Evolutionary conservation across 2,329 filamentous ascomycete genomes (phyloP).

Genomic region (Beauveria sp.): DNA sequence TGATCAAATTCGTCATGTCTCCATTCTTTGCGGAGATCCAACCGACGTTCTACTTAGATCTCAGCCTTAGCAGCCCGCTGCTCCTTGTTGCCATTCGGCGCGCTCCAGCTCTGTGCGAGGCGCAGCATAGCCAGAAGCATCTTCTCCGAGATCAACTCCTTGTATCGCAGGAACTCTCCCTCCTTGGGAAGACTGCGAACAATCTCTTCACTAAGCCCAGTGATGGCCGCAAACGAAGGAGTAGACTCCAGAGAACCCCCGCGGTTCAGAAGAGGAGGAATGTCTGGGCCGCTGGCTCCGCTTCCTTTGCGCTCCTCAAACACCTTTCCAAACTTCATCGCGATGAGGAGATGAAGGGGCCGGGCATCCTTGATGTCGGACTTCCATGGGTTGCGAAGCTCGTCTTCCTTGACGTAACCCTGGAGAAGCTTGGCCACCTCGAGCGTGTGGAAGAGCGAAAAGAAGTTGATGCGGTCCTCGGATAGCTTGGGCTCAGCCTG

Average conservation of each 20-base stretch:
- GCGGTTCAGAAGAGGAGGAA: neutral
- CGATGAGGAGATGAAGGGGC: neutral
- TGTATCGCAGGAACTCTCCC: neutral
- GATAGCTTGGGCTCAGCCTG: neutral
- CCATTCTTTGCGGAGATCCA: neutral
- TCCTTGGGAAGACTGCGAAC: neutral
- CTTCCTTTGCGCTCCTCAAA: neutral
- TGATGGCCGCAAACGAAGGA: neutral
- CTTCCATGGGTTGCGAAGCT: neutral
- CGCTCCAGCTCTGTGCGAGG: neutral
- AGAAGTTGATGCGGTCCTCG: neutral
- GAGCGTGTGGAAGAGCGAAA: neutral
- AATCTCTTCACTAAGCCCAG: neutral
- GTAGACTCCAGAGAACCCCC: neutral
- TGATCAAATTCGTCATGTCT: neutral
- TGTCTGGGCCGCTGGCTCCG: neutral
- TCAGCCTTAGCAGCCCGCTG: neutral
- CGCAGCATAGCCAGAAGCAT: neutral
- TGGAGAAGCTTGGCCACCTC: neutral
- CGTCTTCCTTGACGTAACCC: neutral
- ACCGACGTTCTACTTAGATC: neutral
- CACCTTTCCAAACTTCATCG: neutral
- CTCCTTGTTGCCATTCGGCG: neutral
- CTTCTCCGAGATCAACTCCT: neutral
- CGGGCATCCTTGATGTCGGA: neutral